Evolutionary conservation across 352 stramenopile species (phyloP), one percentile per base, ranked within the genome.

Genomic region (Phytophthora quininea): DNA sequence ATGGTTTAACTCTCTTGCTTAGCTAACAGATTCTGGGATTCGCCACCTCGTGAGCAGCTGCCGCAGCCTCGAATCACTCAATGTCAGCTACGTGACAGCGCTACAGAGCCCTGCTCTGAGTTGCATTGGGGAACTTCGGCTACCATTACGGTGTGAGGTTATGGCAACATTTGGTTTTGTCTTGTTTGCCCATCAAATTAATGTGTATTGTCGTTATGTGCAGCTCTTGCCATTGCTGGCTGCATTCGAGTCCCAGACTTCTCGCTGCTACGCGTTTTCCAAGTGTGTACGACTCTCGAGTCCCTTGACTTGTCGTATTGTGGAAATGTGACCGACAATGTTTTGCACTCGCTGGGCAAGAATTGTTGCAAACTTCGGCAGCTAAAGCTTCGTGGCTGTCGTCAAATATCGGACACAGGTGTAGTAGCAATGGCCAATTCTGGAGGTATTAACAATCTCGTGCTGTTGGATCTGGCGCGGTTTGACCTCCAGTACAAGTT

Each of bases 401-500:
- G 85, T 19, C 82, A 98, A 54, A 73, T 95, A 31, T 97, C 88
- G 9, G 93, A 98, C 66, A 78, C 82, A 11, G 93, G 89, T 4
- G 46, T 98, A 10, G 84, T 97, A 15, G 86, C 80, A 11, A 64
- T 98, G 5, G 75, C 87, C 5, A 88, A 96, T 40, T 55, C 63
- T 8, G 58, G 54, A 53, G 76, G 77, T 11, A 94, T 85, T 50
- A 69, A 72, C n/a, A 60, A 71, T 9, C 74, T 98, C 1, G 67
- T 73, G 3, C 43, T 82, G 24, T 74, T 98, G 5, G 89, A 98
- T 62, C 50, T 98, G 42, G 71, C 82, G 27, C 82, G 95, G 14
- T 96, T 80, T 43, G 92, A 98, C 51, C 77, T 98, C 47, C 77
- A 84, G 33, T 97, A 97, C 76, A 94, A 97, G 67, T 79, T 98